phyloP scores from a whole-genome alignment of 805 yeast genomes.

The Candida andamanensis region DNA sequence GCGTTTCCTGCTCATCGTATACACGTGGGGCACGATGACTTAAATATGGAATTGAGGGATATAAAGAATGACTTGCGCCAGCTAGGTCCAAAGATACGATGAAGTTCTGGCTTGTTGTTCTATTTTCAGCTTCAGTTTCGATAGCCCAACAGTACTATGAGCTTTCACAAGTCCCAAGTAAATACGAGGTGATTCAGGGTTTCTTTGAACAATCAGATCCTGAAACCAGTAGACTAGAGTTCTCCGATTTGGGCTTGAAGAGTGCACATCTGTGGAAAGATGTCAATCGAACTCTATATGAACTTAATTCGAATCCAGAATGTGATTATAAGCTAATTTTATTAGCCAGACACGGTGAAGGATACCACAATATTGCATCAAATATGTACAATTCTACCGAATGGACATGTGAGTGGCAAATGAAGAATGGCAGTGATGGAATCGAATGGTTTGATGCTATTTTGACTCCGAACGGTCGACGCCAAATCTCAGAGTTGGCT shows the following conservation, averaged over 20 bases:
- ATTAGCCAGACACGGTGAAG: constrained; percentile 31
- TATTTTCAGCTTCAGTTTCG: no score
- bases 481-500: constrained; percentile 14
- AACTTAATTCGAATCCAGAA: constrained; percentile 9
- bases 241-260: constrained; percentile 20
- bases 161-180: no score
- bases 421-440: constrained; percentile 16
- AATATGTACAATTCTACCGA: constrained; percentile 10
- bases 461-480: constrained; percentile 19
- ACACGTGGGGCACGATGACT: no score
- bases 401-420: constrained; percentile 27
- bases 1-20: no score
- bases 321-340: constrained; percentile 20
- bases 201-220: constrained; percentile 17
- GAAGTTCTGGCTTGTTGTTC: no score
- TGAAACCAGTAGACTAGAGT: constrained; percentile 11
- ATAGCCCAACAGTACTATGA: no score
- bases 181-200: constrained; percentile 10
- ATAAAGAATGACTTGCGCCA: no score
- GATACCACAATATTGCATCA: constrained; percentile 26
- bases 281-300: constrained; percentile 12
- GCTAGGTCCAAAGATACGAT: no score
- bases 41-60: no score
- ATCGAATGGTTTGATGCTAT: constrained; percentile 29
- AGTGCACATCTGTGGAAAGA: constrained; percentile 18